Evolutionary conservation across 495 filamentous ascomycete species (phyloP).

Genomic region (Podospora pseudopauciseta): DNA sequence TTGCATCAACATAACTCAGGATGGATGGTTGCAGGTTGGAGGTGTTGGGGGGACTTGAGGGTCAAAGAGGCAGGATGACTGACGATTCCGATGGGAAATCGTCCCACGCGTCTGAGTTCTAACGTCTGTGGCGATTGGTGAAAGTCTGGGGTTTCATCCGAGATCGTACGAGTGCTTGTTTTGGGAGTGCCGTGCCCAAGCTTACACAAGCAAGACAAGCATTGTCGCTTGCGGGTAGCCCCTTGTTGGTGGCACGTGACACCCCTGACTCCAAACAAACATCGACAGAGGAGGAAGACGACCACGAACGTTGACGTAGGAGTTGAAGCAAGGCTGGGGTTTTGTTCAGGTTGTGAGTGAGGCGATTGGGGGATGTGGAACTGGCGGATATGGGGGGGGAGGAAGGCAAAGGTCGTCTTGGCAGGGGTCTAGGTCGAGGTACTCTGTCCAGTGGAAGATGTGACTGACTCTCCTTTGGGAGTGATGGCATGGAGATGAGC

Average conservation of each 20-base stretch:
- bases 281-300: neutral
- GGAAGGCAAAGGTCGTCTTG: neutral
- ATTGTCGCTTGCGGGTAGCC: neutral
- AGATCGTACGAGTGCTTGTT: slow-evolving; percentile 25
- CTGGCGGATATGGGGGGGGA: neutral
- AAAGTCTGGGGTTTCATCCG: slow-evolving; percentile 11
- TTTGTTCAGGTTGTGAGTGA: neutral
- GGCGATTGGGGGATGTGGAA: neutral
- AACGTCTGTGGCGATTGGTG: slow-evolving; percentile 13
- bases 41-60: neutral
- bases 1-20: slow-evolving; percentile 2
- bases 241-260: slow-evolving; percentile 25
- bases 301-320: neutral
- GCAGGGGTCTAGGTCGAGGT: neutral
- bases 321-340: neutral
- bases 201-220: slow-evolving; percentile 7
- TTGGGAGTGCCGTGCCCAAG: neutral
- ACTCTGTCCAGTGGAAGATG: neutral
- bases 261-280: slow-evolving; percentile 26
- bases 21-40: neutral
- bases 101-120: slow-evolving; percentile 17
- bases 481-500: neutral
- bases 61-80: slow-evolving; percentile 13
- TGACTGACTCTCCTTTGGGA: slow-evolving; percentile 3
- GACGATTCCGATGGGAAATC: slow-evolving; percentile 21